Conservation (phyloP, 2,329 filamentous ascomycete species). For the Paramyrothecium roridum region DNA sequence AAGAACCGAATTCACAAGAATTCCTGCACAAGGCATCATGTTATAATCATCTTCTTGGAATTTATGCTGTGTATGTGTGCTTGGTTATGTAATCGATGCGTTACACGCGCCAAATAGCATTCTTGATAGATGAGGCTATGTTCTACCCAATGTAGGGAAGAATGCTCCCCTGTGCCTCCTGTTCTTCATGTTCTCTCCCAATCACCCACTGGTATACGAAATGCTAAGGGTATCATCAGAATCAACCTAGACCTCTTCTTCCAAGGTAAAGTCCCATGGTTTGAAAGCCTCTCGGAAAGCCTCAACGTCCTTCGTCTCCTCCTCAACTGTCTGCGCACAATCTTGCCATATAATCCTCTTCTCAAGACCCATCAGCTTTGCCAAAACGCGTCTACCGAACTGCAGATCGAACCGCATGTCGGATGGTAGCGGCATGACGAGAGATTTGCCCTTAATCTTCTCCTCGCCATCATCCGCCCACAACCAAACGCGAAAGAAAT, state of each 20-base stretch:
- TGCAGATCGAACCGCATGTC: slow-evolving; percentile 83
- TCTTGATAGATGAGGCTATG: background rate
- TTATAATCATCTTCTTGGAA: too few relatives aligned
- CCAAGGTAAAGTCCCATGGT: slow-evolving; percentile 76
- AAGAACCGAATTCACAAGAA: too few relatives aligned
- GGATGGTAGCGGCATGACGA: slow-evolving; percentile 71
- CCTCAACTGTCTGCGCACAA: slow-evolving; percentile 70
- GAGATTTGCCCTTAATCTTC: slow-evolving; percentile 55
- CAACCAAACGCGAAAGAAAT: slow-evolving; percentile 83
- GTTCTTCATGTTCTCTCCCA: too few relatives aligned
- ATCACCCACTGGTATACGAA: background rate
- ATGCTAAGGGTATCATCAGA: slow-evolving; percentile 8
- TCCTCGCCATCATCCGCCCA: slow-evolving; percentile 61
- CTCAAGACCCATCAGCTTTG: slow-evolving; percentile 81
- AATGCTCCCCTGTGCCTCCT: too few relatives aligned
- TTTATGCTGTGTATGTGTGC: too few relatives aligned
- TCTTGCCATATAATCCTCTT: slow-evolving; percentile 80
- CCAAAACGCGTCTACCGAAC: slow-evolving; percentile 83
- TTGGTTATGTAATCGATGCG: too few relatives aligned
- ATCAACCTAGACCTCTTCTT: slow-evolving; percentile 7
- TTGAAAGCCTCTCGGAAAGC: slow-evolving; percentile 81
- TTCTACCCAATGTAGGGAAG: too few relatives aligned
- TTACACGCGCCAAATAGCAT: too few relatives aligned
- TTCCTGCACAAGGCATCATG: too few relatives aligned
- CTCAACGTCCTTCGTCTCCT: slow-evolving; percentile 76